A percentile compares a stretch with the other conserved stretches of the same genome.
Conservation (phyloP, 345 rosid genomes). For the Brassica incana region DNA sequence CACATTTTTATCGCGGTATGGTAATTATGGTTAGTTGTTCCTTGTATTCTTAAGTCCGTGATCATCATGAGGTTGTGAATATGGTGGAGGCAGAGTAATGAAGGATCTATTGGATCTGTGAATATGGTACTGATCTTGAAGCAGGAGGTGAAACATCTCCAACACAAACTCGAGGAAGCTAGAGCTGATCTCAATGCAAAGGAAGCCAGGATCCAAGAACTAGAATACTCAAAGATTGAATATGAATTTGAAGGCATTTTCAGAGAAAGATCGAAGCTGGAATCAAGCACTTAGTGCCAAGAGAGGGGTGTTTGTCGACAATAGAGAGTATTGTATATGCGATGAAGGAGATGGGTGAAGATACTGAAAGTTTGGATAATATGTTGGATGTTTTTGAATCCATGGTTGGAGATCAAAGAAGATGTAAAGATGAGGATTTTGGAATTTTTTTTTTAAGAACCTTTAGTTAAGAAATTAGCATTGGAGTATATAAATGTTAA, state of each 20-base stretch:
- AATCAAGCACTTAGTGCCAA: slow-evolving; percentile 62
- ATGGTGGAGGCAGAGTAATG: no score
- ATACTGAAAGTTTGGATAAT: slow-evolving; percentile 50
- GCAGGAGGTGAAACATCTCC: slow-evolving; percentile 48
- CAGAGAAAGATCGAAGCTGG: slow-evolving; percentile 72
- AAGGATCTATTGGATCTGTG: no score
- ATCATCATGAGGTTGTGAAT: neutral
- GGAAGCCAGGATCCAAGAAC: slow-evolving; percentile 59
- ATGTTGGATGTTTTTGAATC: slow-evolving; percentile 71
- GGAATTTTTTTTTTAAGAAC: neutral
- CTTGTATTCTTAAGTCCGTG: neutral
- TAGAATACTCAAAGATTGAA: slow-evolving; percentile 59
- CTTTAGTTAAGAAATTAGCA: no score
- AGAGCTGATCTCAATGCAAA: slow-evolving; percentile 45
- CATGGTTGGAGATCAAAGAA: slow-evolving; percentile 80
- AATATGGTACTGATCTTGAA: slow-evolving; percentile 42
- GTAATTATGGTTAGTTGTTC: neutral
- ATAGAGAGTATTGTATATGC: slow-evolving; percentile 76
- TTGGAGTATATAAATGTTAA: no score
- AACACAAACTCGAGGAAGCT: slow-evolving; percentile 52
- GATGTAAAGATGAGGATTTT: slow-evolving; percentile 58
- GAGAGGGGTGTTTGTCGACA: slow-evolving; percentile 71
- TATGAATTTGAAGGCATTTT: slow-evolving; percentile 62
- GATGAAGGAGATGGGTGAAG: slow-evolving; percentile 59
- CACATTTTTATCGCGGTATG: no score